Evolutionary conservation across 129 eudicot genomes (phyloP).

Genomic region (Gnaphalium uliginosum): DNA sequence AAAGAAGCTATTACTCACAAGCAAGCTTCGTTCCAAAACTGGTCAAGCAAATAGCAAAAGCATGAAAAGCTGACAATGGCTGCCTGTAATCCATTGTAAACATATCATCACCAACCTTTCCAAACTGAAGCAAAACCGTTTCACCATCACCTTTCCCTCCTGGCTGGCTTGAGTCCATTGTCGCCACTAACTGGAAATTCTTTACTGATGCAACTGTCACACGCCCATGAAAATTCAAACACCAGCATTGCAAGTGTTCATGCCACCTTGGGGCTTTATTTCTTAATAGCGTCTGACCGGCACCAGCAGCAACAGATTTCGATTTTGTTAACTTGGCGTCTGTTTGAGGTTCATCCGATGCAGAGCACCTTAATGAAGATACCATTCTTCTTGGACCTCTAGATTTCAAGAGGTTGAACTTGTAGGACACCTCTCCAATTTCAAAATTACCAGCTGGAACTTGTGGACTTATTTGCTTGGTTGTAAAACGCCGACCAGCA

Average conservation of each 20-base stretch:
- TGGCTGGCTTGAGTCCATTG: constrained; percentile 80
- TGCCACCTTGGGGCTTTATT: constrained; percentile 99
- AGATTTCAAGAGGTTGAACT: constrained; percentile 88
- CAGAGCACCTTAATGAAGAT: constrained; percentile 50
- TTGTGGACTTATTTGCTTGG: constrained; percentile 93
- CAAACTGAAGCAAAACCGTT: constrained; percentile 88
- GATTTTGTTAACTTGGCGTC: constrained; percentile 31
- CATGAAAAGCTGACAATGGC: constrained; percentile 92
- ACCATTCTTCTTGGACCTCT: constrained; percentile 98
- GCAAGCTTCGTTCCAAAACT: constrained; percentile 97
- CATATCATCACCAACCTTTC: constrained; percentile 81
- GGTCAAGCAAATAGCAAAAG: constrained; percentile 90
- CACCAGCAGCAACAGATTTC: constrained; percentile 13
- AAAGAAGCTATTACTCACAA: constrained; percentile 50
- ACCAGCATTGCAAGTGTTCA: constrained; percentile 95
- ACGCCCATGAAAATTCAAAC: constrained; percentile 94
- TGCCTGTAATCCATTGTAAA: constrained; percentile 95
- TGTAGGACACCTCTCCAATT: constrained; percentile 83
- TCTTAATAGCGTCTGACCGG: constrained; percentile 51
- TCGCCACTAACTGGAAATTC: constrained; percentile 87
- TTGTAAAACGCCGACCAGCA: constrained; percentile 69
- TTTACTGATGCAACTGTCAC: constrained; percentile 97
- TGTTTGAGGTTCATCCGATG: constrained; percentile 22
- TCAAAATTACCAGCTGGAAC: constrained; percentile 86
- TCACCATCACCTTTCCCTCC: constrained; percentile 91